Conservation (phyloP, 257 asterid species). For the Echium plantagineum region DNA sequence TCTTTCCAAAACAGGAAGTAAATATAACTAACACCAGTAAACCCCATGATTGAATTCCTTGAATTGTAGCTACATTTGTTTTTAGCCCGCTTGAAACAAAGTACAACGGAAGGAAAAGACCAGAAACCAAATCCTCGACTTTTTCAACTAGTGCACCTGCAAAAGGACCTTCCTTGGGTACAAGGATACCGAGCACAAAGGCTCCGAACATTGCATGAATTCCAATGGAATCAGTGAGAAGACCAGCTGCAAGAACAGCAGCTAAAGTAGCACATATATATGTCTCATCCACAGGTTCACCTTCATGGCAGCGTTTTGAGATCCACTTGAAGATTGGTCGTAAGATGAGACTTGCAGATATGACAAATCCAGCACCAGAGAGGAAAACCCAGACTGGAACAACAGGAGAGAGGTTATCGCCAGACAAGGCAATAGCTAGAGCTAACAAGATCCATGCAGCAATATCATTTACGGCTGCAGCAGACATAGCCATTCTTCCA, state of each 20-base stretch:
- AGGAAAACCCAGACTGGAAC: slow-evolving; percentile 63
- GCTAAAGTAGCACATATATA: slow-evolving; percentile 52
- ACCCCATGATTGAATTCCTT: slow-evolving; percentile 74
- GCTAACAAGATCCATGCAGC: slow-evolving; percentile 84
- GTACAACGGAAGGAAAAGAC: slow-evolving; percentile 65
- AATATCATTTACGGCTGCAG: slow-evolving; percentile 75
- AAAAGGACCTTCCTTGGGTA: slow-evolving; percentile 75
- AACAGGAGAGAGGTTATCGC: slow-evolving; percentile 38
- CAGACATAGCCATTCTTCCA: slow-evolving; percentile 72
- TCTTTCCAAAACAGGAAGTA: slow-evolving; percentile 72
- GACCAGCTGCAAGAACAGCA: slow-evolving; percentile 55
- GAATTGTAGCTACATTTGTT: slow-evolving; percentile 65
- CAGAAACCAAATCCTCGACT: slow-evolving; percentile 78
- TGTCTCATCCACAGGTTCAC: slow-evolving; percentile 60
- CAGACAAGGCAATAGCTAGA: slow-evolving; percentile 58
- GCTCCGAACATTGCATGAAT: slow-evolving; percentile 87
- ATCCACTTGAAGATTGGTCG: slow-evolving; percentile 63
- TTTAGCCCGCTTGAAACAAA: slow-evolving; percentile 81
- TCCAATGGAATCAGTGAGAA: slow-evolving; percentile 58
- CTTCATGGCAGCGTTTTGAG: slow-evolving; percentile 45
- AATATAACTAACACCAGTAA: slow-evolving; percentile 53
- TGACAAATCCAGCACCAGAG: slow-evolving; percentile 45
- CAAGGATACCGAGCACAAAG: slow-evolving; percentile 63
- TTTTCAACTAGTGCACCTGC: slow-evolving; percentile 72
- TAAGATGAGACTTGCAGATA: slow-evolving; percentile 20